Base-by-base conservation (phyloP, 2,329 filamentous ascomycete genomes). In the Colletotrichum abscissum region DNA sequence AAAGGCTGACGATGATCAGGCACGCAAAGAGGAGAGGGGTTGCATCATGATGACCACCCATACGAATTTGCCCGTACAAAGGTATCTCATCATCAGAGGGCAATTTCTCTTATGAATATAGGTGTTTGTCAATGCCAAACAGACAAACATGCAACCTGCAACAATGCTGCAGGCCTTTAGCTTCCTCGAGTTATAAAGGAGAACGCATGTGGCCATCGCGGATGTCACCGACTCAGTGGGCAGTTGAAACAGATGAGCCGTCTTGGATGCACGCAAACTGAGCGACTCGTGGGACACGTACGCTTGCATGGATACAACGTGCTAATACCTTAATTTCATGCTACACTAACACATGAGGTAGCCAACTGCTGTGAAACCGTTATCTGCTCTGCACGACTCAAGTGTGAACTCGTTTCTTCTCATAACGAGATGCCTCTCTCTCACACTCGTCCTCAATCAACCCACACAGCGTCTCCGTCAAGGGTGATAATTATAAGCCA, bases 1-100 rank as follows among this genome's bases (percentile, higher is more conserved):
- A 57, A 46, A 14, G 46, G 33, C 56, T 65, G 59, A 28, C 24
- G 70, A 70, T 62, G 60, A 73, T 73, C 67, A 70, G 67, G 60
- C 70, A 72, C 57, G 63, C 72, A 67, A 68, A 19, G 63, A 74
- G 52, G 56, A 49, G 57, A 67, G 49, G 63, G 63, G 56, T 58
- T 58, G 56, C 67, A 42, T 63, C 62, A 74, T 38, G 59, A 60
- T 4, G 49, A 59, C 56, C 8, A 46, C 30, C 24, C 8, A 22
- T 38, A 28, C 66, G 62, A 30, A 30, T 38, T 30, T 5, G 12
- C 7, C 7, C 14, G 19, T 22, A 42, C 38, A 11, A 35, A 35
- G 33, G 33, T 42, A 14, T 33, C 26, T 28, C 22, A 19, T 38
- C 46, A 19, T 35, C 28, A 3, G 14, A 46, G 46, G 46, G 22